Conservation (phyloP, 805 yeast species). For the Yarrowia sp. region DNA sequence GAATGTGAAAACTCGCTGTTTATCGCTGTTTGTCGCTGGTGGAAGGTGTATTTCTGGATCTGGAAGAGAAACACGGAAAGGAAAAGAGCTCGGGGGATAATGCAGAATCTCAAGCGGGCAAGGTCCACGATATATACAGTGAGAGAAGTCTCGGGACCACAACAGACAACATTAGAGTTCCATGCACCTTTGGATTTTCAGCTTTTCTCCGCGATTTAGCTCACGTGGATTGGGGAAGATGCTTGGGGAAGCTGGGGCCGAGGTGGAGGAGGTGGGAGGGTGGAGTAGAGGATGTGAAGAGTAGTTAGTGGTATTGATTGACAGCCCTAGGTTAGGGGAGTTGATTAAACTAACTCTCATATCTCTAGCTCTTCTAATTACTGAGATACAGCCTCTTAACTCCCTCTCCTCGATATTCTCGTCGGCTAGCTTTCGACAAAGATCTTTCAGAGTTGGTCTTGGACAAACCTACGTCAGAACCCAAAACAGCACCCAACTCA, state of each 20-base stretch:
- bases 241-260: conserved; percentile 5
- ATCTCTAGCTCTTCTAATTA: too few species aligned
- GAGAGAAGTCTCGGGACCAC: conserved; percentile 25
- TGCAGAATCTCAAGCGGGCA: not conserved
- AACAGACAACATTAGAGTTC: conserved; percentile 7
- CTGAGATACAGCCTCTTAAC: not conserved
- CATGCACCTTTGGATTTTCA: not conserved
- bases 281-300: too few species aligned
- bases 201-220: conserved; percentile 33
- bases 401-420: not conserved
- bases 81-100: too few species aligned
- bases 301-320: too few species aligned
- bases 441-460: not conserved
- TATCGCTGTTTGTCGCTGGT: not conserved
- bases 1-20: too few species aligned
- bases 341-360: not conserved
- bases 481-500: not conserved
- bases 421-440: conserved; percentile 11
- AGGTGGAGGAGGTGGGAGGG: not conserved
- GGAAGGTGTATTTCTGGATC: not conserved
- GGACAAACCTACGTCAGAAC: conserved; percentile 11
- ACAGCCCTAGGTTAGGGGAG: not conserved
- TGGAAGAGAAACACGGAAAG: too few species aligned
- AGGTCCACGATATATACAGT: conserved; percentile 23
- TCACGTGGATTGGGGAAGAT: conserved; percentile 31